Evolutionary conservation across 805 yeast species (phyloP).

Genomic region (Lipomyces yamanashiensis): DNA sequence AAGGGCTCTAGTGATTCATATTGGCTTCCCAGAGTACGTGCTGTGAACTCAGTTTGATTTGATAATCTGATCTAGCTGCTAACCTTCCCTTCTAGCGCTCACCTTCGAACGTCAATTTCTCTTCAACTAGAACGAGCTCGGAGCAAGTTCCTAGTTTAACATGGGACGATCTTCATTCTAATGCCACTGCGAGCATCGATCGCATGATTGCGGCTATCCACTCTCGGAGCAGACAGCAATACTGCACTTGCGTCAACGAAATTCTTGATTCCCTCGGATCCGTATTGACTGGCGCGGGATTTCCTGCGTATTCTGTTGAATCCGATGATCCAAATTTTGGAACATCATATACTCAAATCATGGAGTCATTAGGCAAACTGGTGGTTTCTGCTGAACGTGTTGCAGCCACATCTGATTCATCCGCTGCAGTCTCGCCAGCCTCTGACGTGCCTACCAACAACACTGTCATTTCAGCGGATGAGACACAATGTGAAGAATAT

Average conservation of each 20-base stretch:
- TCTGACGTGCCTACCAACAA: not conserved
- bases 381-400: conserved; percentile 18
- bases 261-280: conserved; percentile 21
- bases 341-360: conserved; percentile 16
- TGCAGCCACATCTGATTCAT: not conserved
- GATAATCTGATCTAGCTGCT: not conserved
- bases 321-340: conserved; percentile 8
- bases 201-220: conserved; percentile 12
- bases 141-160: not conserved
- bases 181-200: conserved; percentile 2
- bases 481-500: conserved; percentile 7
- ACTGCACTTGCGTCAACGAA: conserved; percentile 15
- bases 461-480: not conserved
- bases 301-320: conserved; percentile 23
- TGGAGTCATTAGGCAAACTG: conserved; percentile 22
- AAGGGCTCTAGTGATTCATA: conserved; percentile 8
- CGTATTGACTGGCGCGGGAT: conserved; percentile 24
- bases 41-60: not conserved
- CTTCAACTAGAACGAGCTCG: not conserved
- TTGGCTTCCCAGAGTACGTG: conserved; percentile 8
- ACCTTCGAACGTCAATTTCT: conserved; percentile 3
- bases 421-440: conserved; percentile 2
- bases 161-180: conserved; percentile 22
- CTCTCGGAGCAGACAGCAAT: not conserved
- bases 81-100: conserved; percentile 1